Base-by-base conservation (phyloP, 805 yeast genomes). In the Yarrowia yakushimensis region DNA sequence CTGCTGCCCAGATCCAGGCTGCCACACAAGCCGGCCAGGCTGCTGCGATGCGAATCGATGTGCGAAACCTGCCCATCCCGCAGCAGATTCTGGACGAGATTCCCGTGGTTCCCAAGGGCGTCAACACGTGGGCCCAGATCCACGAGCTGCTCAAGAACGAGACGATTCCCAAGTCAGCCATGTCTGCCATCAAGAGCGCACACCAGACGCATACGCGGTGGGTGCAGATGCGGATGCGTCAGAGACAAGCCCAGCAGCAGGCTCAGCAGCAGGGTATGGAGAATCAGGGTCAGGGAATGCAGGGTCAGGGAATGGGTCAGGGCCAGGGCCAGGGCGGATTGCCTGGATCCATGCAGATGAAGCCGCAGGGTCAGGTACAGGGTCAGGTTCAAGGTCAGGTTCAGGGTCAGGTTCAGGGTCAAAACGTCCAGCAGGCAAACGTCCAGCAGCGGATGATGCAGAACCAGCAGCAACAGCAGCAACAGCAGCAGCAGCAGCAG, bases 51-150 rank as follows among this genome's bases (percentile, higher is more conserved):
- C 61, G 68, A 36, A 57, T 67, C 37, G 69, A 65, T 63, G 74
- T 88, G 70, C 82, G 86, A 65, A 83, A 82, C 43, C 76, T 84
- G 2, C 90, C 89, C 3, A 89, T 91, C 57, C 96, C 96, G 0
- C 82, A 81, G 15, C 82, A 83, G 2, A 72, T 90, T 25, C 74
- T 90, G 20, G 78, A 81, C 60, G 82, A 82, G 68, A 81, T 90
- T 50, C 96, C 96, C 10, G 86, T 82, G 50, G 77, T 90, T 33
- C 97, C 97, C 0, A 85, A 86, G 13, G 86, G 85, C 55, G 85
- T 85, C 28, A 85, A 82, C 67, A 88, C 96, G 7, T 91, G 97
- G 97, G 82, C 84, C 22, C 88, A 85, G 70, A 83, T 90, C 28
- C 83, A 85, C 72, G 86, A 85, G 42, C 80, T 85, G 67, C 73